These are phyloP conservation scores for Oxyria digyna DNA, from an alignment of 148 eudicot species.

Conservation along the genomic window DNA sequence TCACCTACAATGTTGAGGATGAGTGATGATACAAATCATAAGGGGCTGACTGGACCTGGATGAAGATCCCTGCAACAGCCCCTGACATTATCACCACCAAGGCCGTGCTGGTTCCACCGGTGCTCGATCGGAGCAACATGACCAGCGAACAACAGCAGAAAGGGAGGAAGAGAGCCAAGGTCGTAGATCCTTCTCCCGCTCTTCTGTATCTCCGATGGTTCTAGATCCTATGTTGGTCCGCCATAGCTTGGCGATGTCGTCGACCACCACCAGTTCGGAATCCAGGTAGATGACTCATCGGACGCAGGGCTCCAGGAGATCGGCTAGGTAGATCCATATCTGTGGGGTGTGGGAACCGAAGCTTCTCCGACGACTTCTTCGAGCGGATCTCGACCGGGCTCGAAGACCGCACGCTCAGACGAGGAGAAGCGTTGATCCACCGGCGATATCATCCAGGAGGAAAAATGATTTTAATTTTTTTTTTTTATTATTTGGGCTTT, in stretches of 20 bases:
- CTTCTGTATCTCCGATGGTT: constrained; percentile 50
- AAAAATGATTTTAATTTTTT: no score
- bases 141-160: constrained; percentile 55
- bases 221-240: constrained; percentile 11
- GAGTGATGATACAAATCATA: constrained; percentile 43
- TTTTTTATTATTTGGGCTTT: no score
- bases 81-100: constrained; percentile 72
- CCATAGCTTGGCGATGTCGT: constrained; percentile 24
- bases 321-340: constrained; percentile 21
- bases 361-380: no score
- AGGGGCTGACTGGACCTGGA: constrained; percentile 52
- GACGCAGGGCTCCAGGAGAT: constrained; percentile 18
- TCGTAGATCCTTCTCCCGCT: constrained; percentile 64
- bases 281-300: constrained; percentile 23
- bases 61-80: constrained; percentile 72
- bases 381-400: no score
- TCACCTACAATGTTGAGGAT: background rate
- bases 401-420: no score
- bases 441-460: no score
- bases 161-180: constrained; percentile 56
- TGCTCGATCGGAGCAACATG: constrained; percentile 60
- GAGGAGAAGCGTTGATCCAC: no score
- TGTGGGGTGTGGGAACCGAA: no score
- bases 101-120: constrained; percentile 78
- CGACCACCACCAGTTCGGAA: constrained; percentile 23